These are phyloP conservation scores for Lasiosphaeria miniovina DNA, from an alignment of 495 filamentous ascomycete genomes.

Conservation along the genomic window DNA sequence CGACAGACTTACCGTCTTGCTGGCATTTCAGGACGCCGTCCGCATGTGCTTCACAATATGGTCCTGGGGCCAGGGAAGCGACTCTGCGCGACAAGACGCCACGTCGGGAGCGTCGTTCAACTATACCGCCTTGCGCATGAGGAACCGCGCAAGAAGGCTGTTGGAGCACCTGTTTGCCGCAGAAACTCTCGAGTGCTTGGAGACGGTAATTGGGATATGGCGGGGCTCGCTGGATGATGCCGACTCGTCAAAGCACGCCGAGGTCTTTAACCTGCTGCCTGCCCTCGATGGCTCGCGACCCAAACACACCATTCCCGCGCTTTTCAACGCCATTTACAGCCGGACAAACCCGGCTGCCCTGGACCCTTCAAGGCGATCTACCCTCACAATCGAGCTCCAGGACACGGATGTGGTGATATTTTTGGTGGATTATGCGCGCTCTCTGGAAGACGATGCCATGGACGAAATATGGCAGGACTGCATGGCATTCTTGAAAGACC, in stretches of 20 bases:
- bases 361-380: conserved; percentile 77
- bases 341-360: conserved; percentile 80
- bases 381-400: conserved; percentile 75
- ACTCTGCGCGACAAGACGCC: conserved; percentile 55
- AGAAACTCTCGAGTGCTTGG: conserved; percentile 91
- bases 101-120: conserved; percentile 78
- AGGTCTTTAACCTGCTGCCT: conserved; percentile 80
- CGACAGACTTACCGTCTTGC: conserved; percentile 82
- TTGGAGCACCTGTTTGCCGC: conserved; percentile 91
- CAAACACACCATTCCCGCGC: conserved; percentile 89
- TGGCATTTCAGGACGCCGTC: conserved; percentile 96
- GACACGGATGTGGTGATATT: conserved; percentile 84
- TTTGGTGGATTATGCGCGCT: conserved; percentile 80
- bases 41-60: conserved; percentile 89
- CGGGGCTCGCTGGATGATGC: conserved; percentile 38
- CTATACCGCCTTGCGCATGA: conserved; percentile 84
- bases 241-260: conserved; percentile 37
- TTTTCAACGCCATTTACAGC: conserved; percentile 96
- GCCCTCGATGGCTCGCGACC: conserved; percentile 89
- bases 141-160: conserved; percentile 80
- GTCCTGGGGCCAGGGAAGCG: conserved; percentile 78
- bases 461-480: conserved; percentile 98
- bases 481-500: conserved; percentile 83
- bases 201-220: conserved; percentile 87
- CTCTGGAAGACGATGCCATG: conserved; percentile 96